Percentiles rank a stretch among this genome's conserved stretches.
Conservation (phyloP, 306 rosid species). For the Abrus precatorius region DNA sequence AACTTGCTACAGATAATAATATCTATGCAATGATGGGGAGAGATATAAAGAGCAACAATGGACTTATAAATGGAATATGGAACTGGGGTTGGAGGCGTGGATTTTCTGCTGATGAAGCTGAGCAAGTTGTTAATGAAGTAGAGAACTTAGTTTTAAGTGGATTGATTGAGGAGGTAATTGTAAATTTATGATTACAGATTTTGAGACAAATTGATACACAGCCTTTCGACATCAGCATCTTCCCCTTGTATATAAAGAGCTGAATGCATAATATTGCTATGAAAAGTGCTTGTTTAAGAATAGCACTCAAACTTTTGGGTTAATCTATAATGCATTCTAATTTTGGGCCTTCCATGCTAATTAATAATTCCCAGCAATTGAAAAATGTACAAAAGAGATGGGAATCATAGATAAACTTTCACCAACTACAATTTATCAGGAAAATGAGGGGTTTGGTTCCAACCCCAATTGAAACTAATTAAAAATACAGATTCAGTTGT, state of each 20-base stretch:
- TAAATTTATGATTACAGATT: conserved; percentile 54
- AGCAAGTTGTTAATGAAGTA: conserved; percentile 69
- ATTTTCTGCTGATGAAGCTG: conserved; percentile 74
- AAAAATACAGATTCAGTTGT: too few species aligned
- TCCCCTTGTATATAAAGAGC: conserved; percentile 41
- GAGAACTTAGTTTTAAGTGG: conserved; percentile 69
- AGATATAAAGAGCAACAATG: conserved; percentile 67
- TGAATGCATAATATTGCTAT: conserved; percentile 43
- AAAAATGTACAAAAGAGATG: neutral
- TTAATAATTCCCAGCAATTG: conserved; percentile 1
- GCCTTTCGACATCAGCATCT: conserved; percentile 45
- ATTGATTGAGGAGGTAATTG: conserved; percentile 76
- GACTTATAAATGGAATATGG: conserved; percentile 78
- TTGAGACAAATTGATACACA: conserved; percentile 36
- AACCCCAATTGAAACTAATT: neutral
- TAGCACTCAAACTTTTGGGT: neutral
- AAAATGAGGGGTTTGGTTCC: too few species aligned
- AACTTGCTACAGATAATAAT: conserved; percentile 55
- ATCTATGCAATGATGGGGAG: conserved; percentile 70
- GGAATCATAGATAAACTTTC: neutral
- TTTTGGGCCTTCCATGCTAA: neutral
- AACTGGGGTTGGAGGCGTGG: conserved; percentile 78
- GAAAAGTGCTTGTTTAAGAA: conserved; percentile 26
- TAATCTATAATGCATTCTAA: neutral
- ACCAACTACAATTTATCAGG: neutral